Base-by-base conservation (phyloP, 2,329 filamentous ascomycete species). In the Aspergillus phoenicis region DNA sequence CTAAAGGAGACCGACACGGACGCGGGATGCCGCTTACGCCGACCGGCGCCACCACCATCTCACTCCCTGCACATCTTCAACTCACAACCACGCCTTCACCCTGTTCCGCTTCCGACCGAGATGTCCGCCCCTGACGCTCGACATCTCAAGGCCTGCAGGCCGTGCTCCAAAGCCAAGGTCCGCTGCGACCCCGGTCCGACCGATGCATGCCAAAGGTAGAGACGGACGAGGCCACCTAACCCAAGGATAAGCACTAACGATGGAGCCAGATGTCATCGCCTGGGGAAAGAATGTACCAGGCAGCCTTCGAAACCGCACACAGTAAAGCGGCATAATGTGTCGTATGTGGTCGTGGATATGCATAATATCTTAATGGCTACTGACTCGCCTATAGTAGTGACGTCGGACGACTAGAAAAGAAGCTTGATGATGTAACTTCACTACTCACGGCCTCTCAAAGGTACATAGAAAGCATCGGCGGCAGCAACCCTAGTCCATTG, bases 251-350 rank as follows among this genome's bases (percentile, higher is more conserved):
- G 11, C 33, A 38, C 41, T 28, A 8, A 56, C 17, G 10, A 15
- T 4, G 8, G 5, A n/a, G n/a, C 8, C 48, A 74, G 72, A 58
- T 75, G 72, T 51, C 66, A 59, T 17, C 68, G 72, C 24, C 53
- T 74, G 45, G 65, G 65, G 13, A 71, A 68, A 43, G 54, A 67
- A 52, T 74, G 72, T 43, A 62, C 57, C 17, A 61, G 52, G 22
- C 72, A 74, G 62, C 20, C 57, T 1, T 68, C 71, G 0, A 70
- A 68, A 5, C 57, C 69, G n/a, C 68, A 73, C 59, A 68, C 64
- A 20, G 65, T 64, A 56, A 64, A 56, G 52, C 51, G 17, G 24
- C 48, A 24, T 36, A 20, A 10, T 8, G 24, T 47, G 10, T 26
- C 51, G 55, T 59, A 58, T 15, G 45, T 47, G 38, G 8, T 52